Evolutionary conservation across 73 alveolate genomes (phyloP), one percentile per base, ranked within the genome.

Genomic region (Tetrahymena malaccensis): DNA sequence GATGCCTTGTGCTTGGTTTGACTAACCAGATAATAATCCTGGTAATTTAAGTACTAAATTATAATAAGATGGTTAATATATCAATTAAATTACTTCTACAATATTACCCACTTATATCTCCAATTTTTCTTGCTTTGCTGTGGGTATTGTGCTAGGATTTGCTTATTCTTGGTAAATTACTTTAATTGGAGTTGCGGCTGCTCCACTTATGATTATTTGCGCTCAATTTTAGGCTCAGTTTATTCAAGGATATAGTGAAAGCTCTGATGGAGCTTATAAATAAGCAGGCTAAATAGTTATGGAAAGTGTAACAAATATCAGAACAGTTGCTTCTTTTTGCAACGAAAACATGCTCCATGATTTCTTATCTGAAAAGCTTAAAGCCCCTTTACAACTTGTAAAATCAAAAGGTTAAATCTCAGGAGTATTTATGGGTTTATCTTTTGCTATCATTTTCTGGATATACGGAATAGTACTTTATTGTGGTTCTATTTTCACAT

Each of bases 251-350:
- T 85, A 93, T 70, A 37, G 96, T n/a, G 94, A 84, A 44, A 31
- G 37, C 2, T 16, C 94, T n/a, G 96, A 83, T 85, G 40, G 38
- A 11, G 97, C 98, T 17, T 96, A 98, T 44, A 96, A 98, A 93
- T 97, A 95, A 34, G 99, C 99, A 19, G 94, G 96, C 96, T 94
- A 96, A 19, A 34, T 96, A 1, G 98, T 97, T 93, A 95, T 98
- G 84, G 99, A 98, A 94, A 83, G 97, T 12, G 98, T 98, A 25
- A 70, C 95, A 35, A 98, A 98, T 94, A 96, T 96, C 94, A 96
- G 98, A 94, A 98, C 99, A 15, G 97, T 98, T 43, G 96, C 96
- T 43, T 55, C 98, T 43, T 98, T 97, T 96, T 98, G 98, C 37
- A 93, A 97, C 43, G 99, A 98, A 94, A 43, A 98, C 15, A 84